These are phyloP conservation scores for Colletotrichum sp. DNA, from an alignment of 2,329 filamentous ascomycete species.

Conservation along the genomic window DNA sequence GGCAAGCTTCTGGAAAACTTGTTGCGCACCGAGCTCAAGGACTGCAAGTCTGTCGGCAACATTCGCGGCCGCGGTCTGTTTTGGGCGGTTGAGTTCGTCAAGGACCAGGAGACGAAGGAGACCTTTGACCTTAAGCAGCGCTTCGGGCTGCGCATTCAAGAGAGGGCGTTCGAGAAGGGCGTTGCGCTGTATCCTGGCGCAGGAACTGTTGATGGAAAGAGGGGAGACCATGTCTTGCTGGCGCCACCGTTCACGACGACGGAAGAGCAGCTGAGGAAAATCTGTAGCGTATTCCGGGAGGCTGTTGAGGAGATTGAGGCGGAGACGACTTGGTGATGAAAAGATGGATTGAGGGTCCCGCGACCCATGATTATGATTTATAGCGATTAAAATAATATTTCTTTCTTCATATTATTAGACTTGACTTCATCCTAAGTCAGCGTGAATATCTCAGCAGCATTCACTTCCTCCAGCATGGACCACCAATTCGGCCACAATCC, in stretches of 20 bases:
- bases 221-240: slow-evolving; percentile 73
- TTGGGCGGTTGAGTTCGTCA: slow-evolving; percentile 53
- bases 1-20: slow-evolving; percentile 32
- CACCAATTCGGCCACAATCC: slow-evolving; percentile 23
- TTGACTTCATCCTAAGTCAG: neutral
- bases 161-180: slow-evolving; percentile 30
- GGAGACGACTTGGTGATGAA: neutral
- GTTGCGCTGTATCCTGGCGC: slow-evolving; percentile 54
- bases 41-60: slow-evolving; percentile 40
- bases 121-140: slow-evolving; percentile 35
- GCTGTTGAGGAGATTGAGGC: slow-evolving; percentile 9
- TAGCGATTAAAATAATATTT: neutral
- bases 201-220: slow-evolving; percentile 64
- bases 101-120: slow-evolving; percentile 37
- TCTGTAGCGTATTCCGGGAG: slow-evolving; percentile 5
- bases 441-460: slow-evolving; percentile 3
- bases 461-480: slow-evolving; percentile 21
- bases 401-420: neutral
- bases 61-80: slow-evolving; percentile 49
- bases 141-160: slow-evolving; percentile 31
- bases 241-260: slow-evolving; percentile 73
- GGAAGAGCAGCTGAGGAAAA: neutral
- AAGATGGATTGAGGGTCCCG: neutral
- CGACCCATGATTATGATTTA: neutral
- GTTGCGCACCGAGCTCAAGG: slow-evolving; percentile 30